Base-by-base conservation (phyloP, 2,329 filamentous ascomycete genomes). In the Penicillium olsonii region DNA sequence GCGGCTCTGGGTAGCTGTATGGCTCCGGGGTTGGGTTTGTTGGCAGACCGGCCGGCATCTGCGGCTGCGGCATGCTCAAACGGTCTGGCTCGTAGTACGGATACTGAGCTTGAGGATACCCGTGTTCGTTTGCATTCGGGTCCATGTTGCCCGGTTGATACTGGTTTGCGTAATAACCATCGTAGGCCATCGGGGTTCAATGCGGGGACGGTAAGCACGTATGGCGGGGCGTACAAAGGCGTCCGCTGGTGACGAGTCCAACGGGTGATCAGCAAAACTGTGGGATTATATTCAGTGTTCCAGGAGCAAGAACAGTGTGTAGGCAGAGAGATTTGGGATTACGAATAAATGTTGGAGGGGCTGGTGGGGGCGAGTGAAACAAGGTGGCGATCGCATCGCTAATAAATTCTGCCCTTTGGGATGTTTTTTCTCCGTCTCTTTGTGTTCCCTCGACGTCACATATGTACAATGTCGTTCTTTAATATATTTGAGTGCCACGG, bases 131-230 rank as follows among this genome's bases (percentile, higher is more conserved):
- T 11, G 57, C 37, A 44, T 61, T 51, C 19, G 55, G 54, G 40
- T 56, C 60, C 49, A 57, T 54, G 52, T 60, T 59, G 39, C 62
- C 61, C 51, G 56, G 48, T 44, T 64, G 61, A 17, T 67, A 69
- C 22, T 63, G 54, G 42, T 56, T 66, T 46, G 62, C 45, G 58
- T 69, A 69, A 54, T 72, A 74, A 50, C 67, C 67, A 64, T 75
- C 69, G 65, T 75, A 75, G 44, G 73, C 71, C 71, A 75, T 75
- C 42, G 31, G 39, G 19, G 20, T 20, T 27, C 40, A 20, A 22
- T 38, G 29, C 18, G 27, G 18, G 15, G 33, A 35, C 33, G 33
- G 33, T 35, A 35, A 35, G 10, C 6, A 35, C 5, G 33, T 15
- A n/a, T 14, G 29, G 14, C 11, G n/a, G n/a, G 29, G 12, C 29